Conservation (phyloP, 2,329 filamentous ascomycete genomes). For the Nemania abortiva region DNA sequence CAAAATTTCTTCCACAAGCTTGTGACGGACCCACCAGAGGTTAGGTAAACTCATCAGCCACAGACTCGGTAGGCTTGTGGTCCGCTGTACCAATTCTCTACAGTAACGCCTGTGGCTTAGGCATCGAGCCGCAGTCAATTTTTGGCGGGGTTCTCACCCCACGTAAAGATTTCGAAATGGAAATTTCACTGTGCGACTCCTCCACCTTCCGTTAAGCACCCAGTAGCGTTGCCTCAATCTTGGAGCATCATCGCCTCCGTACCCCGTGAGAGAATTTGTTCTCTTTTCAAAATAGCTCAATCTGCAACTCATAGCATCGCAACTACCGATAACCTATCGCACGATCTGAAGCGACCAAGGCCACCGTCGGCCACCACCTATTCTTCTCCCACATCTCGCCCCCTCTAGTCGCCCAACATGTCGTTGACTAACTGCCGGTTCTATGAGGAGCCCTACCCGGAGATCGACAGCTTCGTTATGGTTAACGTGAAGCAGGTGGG, state of each 20-base stretch:
- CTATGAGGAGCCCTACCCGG: conserved; percentile 97
- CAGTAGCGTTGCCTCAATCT: conserved; percentile 31
- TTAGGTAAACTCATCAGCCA: conserved; percentile 1
- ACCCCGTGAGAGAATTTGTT: conserved; percentile 10
- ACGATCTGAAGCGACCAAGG: conserved; percentile 37
- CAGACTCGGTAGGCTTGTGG: no score
- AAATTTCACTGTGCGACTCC: conserved; percentile 42
- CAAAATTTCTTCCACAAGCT: conserved; percentile 33
- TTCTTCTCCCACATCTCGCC: conserved; percentile 40
- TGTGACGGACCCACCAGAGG: background rate
- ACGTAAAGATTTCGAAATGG: conserved; percentile 45
- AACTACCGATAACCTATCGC: conserved; percentile 2
- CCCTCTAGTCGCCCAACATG: conserved; percentile 72
- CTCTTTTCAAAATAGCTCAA: conserved; percentile 4
- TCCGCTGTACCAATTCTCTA: no score
- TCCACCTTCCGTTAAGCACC: conserved; percentile 34
- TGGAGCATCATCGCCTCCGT: conserved; percentile 23
- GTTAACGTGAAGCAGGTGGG: conserved; percentile 97
- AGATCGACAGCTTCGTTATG: conserved; percentile 99
- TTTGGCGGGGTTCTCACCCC: conserved; percentile 44
- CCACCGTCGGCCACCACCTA: conserved; percentile 41
- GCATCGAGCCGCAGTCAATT: conserved; percentile 14
- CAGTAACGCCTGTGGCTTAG: conserved; percentile 27
- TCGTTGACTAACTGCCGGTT: conserved; percentile 97
- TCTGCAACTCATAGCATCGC: conserved; percentile 6